Evolutionary conservation across 371 early-diverging fungal species (phyloP), one percentile per base, ranked within the genome.

Genomic region (Parasitella parasitica): DNA sequence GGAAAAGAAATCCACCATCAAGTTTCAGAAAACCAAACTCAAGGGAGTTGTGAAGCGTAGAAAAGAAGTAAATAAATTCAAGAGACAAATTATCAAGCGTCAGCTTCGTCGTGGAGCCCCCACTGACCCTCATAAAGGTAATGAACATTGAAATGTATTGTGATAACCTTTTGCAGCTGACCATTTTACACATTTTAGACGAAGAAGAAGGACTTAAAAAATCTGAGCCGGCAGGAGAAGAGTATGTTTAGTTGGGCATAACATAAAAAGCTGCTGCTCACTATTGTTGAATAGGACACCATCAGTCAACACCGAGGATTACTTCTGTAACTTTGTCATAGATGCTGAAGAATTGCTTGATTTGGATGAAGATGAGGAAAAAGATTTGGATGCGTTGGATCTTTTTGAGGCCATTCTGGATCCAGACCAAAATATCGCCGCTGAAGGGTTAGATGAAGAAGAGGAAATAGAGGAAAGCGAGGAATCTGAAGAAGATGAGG

Each of bases 11-110:
- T 70, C 90, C 11, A 94, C 92, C 5, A 91, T 89, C 73, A 95
- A 93, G 82, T 95, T 91, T 72, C 88, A 91, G 72, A 90, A 93
- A 79, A 88, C 82, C 64, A 86, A 91, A 54, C 81, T 94, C 51
- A 92, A 93, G 73, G 77, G 78, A 30, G 84, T 82, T 27, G 72
- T 91, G 37, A 84, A 82, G 62, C 86, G 89, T 34, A 77, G 91
- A 56, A 82, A 88, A 59, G 84, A 90, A 18, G 74, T 82, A 53
- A 86, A 89, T 65, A 87, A 90, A 55, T 80, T 86, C 38, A 89
- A 88, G 59, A 63, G 83, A 61, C 83, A 85, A 61, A 68, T 84
- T 61, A 82, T 83, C 66, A 79, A 81, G 6, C 71, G 81, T 24
- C 67, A 77, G 38, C 65, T 72, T 9, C 72, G 75, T 34, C 72